A percentile compares a stretch with the other conserved stretches of the same genome.
These are phyloP conservation scores for Lomentospora prolificans DNA, from an alignment of 2,329 filamentous ascomycete species.

Conservation along the genomic window DNA sequence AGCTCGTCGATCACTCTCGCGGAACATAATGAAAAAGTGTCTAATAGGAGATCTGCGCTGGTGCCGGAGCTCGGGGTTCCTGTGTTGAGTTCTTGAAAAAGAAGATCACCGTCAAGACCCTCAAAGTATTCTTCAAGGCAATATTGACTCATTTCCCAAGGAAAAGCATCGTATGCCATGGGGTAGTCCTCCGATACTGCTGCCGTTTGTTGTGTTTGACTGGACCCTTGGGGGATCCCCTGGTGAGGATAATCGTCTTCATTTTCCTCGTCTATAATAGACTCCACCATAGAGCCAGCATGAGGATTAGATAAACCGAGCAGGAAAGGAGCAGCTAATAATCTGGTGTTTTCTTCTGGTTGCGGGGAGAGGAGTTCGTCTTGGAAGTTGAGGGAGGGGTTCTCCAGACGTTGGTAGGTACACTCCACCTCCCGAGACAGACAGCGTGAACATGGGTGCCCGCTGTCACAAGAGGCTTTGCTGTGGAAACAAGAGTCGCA, in stretches of 20 bases:
- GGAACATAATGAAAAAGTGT: neutral
- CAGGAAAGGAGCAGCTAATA: neutral
- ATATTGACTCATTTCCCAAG: neutral
- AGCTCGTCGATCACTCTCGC: neutral
- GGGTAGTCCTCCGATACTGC: neutral
- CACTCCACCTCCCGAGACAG: neutral
- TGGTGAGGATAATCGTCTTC: neutral
- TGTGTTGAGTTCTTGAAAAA: neutral
- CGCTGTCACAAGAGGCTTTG: constrained; percentile 1
- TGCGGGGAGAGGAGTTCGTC: neutral
- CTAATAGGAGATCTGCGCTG: neutral
- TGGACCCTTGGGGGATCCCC: neutral
- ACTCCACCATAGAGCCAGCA: constrained; percentile 2
- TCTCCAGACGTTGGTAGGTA: neutral
- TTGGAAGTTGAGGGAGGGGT: neutral
- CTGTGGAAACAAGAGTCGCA: constrained; percentile 6
- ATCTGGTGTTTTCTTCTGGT: neutral
- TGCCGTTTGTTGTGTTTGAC: neutral
- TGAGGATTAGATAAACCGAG: neutral
- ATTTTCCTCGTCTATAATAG: neutral
- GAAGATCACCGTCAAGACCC: neutral
- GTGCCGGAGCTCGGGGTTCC: neutral
- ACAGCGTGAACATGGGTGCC: constrained; percentile 3
- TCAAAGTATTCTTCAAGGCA: constrained; percentile 1
- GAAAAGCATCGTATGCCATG: neutral